Base-by-base conservation (phyloP, 2,329 filamentous ascomycete species). In the Pseudogymnoascus sp. region DNA sequence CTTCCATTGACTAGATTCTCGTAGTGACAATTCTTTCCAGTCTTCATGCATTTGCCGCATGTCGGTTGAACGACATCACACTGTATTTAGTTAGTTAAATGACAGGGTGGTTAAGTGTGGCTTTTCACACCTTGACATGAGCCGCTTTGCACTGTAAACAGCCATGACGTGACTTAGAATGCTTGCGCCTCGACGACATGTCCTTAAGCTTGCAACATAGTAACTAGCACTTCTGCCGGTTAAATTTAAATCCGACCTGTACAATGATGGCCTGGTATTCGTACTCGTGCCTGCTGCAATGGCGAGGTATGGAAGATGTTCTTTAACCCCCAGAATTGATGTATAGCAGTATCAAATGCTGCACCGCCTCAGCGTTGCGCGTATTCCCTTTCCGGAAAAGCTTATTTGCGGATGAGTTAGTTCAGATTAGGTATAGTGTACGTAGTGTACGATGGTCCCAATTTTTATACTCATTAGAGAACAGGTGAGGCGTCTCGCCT, bases 111-210 rank as follows among this genome's bases (percentile, higher is more conserved):
- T 30, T 52, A 18, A 30, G 1, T 23, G 9, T 52, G 26, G 45
- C 26, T 28, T 28, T 52, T 5, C 45, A 30, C 2, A 52, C 26
- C 45, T 65, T 65, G 18, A 56, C 60, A 39, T 62, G 62, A n/a
- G 37, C 38, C 28, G 56, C 12, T 30, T 63, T 63, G 45, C 62
- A 65, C 23, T 63, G 60, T 28, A 8, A 34, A 41, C 63, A 65
- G 13, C 63, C 63, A 45, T 21, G 60, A 15, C 63, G 59, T 1
- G 63, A 48, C 41, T 64, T 65, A 9, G 48, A 30, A 48, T 65
- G 62, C 18, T 55, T 56, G 6, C 62, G 58, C 52, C 59, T 59
- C 6, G 48, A 58, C 10, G 57, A 18, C 61, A 62, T 63, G 13
- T 38, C 45, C 21, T 30, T 2, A 52, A 8, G 9, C 45, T 52